phyloP scores from a whole-genome alignment of 495 filamentous ascomycete genomes.

The Sphaerosporella brunnea region DNA sequence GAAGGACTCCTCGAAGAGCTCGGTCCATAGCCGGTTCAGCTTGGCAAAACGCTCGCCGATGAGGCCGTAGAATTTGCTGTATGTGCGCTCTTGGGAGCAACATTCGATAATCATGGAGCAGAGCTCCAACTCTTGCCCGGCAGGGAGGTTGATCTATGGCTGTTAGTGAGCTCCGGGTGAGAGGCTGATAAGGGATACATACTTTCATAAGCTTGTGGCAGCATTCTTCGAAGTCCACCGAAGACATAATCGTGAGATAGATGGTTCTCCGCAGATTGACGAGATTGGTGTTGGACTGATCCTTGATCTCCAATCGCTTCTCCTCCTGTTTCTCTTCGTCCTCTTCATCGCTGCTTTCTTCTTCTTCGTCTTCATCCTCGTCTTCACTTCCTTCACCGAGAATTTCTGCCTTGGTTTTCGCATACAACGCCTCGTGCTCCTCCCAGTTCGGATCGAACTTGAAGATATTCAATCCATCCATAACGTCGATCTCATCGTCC shows the following conservation, averaged over 20 bases:
- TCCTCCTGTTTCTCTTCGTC: constrained; percentile 49
- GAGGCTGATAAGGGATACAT: too few relatives aligned
- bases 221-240: constrained; percentile 84
- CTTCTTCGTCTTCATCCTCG: constrained; percentile 50
- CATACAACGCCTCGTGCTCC: constrained; percentile 78
- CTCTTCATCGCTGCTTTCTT: constrained; percentile 63
- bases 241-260: constrained; percentile 93
- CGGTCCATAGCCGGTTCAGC: constrained; percentile 83
- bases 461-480: constrained; percentile 85
- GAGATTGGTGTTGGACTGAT: constrained; percentile 87
- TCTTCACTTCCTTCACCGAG: constrained; percentile 72
- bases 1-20: constrained; percentile 76
- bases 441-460: constrained; percentile 84
- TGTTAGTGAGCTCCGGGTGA: too few relatives aligned
- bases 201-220: constrained; percentile 86
- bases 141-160: constrained; percentile 48
- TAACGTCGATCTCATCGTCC: constrained; percentile 62
- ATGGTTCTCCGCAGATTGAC: constrained; percentile 87
- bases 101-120: constrained; percentile 94
- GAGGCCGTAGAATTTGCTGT: constrained; percentile 87
- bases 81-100: constrained; percentile 86
- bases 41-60: constrained; percentile 91
- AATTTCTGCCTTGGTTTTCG: constrained; percentile 78
- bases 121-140: constrained; percentile 76
- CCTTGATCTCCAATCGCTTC: constrained; percentile 77